Evolutionary conservation across 2,329 filamentous ascomycete species (phyloP).

Genomic region (Thelonectria rubi): DNA sequence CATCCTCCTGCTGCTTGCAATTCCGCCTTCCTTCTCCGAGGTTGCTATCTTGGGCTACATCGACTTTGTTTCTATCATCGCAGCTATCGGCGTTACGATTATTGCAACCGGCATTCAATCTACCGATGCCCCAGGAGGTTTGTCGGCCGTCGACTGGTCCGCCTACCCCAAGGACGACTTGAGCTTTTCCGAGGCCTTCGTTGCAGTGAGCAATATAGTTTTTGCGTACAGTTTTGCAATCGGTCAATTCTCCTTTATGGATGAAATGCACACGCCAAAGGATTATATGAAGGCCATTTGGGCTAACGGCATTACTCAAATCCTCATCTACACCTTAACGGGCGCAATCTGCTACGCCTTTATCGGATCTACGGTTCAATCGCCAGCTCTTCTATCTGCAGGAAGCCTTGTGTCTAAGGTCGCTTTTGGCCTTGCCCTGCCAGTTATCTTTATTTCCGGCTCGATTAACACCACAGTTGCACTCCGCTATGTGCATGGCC

Average conservation of each 20-base stretch:
- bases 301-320: constrained; percentile 21
- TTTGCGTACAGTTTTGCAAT: constrained; percentile 28
- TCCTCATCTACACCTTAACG: constrained; percentile 25
- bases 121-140: constrained; percentile 1
- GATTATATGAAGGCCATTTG: constrained; percentile 29
- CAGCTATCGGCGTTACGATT: constrained; percentile 23
- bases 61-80: constrained; percentile 26
- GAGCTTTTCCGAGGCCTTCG: constrained; percentile 23
- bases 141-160: constrained; percentile 23
- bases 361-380: constrained; percentile 25
- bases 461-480: constrained; percentile 27
- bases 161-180: constrained; percentile 23
- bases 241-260: constrained; percentile 28
- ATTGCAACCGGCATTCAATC: constrained; percentile 23
- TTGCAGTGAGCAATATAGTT: constrained; percentile 28
- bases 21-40: constrained; percentile 24
- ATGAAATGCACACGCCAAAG: constrained; percentile 27
- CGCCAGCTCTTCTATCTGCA: constrained; percentile 22
- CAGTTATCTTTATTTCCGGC: constrained; percentile 26
- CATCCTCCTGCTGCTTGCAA: constrained; percentile 25
- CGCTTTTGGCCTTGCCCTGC: constrained; percentile 24
- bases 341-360: constrained; percentile 26
- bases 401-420: constrained; percentile 20
- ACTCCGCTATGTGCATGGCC: constrained; percentile 25
- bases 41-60: constrained; percentile 24